A percentile compares a stretch with the other conserved stretches of the same genome.
Evolutionary conservation across 306 rosid species (phyloP).

Genomic region (Nissolia schottii): DNA sequence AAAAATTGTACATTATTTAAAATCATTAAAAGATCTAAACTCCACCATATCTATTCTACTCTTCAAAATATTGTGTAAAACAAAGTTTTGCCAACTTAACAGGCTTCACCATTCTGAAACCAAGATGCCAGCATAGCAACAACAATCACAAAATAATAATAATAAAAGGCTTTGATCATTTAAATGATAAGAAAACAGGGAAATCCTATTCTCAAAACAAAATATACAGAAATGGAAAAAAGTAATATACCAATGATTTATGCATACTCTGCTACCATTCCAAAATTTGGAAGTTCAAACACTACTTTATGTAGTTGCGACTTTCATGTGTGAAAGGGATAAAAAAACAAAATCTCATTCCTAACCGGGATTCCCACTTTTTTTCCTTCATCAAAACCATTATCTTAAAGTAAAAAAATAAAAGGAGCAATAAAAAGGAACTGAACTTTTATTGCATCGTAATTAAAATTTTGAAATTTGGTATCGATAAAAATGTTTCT

Average conservation of each 20-base stretch:
- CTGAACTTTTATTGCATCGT: too few species aligned
- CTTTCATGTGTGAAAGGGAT: too few species aligned
- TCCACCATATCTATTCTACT: not conserved
- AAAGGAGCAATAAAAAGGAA: too few species aligned
- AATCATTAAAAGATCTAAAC: too few species aligned
- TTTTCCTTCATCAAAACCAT: too few species aligned
- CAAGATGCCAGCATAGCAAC: not conserved
- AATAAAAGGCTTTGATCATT: constrained; percentile 1
- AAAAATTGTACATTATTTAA: too few species aligned
- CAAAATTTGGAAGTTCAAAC: not conserved
- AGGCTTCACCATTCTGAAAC: not conserved
- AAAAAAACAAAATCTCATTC: too few species aligned
- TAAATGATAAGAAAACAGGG: not conserved
- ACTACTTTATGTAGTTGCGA: not conserved
- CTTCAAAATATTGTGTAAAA: not conserved
- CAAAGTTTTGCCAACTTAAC: not conserved
- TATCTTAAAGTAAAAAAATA: not conserved
- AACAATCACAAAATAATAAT: not conserved
- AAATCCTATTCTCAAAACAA: not conserved
- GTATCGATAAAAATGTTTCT: too few species aligned
- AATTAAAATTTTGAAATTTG: too few species aligned
- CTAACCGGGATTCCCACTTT: too few species aligned
- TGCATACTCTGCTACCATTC: not conserved
- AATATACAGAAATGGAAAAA: not conserved
- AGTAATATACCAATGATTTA: not conserved